A percentile compares a stretch with the other conserved stretches of the same genome.
Evolutionary conservation across 2,329 filamentous ascomycete species (phyloP).

Genomic region (Macroventuria anomochaeta): DNA sequence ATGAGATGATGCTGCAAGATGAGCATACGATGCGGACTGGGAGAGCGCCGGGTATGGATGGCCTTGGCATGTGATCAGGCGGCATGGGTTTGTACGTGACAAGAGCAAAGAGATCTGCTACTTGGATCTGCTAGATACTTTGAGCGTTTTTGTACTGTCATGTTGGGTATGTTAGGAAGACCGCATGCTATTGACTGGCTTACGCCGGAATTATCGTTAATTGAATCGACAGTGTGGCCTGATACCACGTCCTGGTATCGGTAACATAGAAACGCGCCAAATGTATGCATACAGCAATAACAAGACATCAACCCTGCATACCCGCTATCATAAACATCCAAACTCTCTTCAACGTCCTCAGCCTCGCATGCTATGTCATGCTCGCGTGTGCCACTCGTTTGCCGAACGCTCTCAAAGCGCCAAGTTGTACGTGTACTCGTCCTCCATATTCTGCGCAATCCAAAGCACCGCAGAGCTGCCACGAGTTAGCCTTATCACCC

Average conservation of each 20-base stretch:
- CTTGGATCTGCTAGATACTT: conserved; percentile 21
- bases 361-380: not conserved
- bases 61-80: conserved; percentile 8
- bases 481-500: conserved; percentile 27
- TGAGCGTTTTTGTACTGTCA: conserved; percentile 40
- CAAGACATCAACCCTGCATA: conserved; percentile 5
- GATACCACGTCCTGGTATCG: not conserved
- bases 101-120: conserved; percentile 6
- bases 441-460: conserved; percentile 76
- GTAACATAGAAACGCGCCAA: conserved; percentile 13
- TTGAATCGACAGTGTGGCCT: not conserved
- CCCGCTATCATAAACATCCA: conserved; percentile 4
- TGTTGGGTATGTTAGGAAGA: conserved; percentile 8
- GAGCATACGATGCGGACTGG: not conserved
- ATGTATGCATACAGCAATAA: conserved; percentile 19
- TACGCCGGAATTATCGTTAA: conserved; percentile 7
- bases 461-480: conserved; percentile 68
- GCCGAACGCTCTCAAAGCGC: conserved; percentile 56
- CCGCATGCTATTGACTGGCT: not conserved
- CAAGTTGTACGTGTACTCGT: conserved; percentile 74
- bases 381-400: not conserved
- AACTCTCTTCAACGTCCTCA: not conserved
- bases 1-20: conserved; percentile 9
- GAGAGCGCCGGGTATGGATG: not conserved
- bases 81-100: conserved; percentile 7